Percentiles rank a stretch among this genome's conserved stretches.
These are phyloP conservation scores for Phialocephala subalpina DNA, from an alignment of 2,329 filamentous ascomycete genomes.

Conservation along the genomic window DNA sequence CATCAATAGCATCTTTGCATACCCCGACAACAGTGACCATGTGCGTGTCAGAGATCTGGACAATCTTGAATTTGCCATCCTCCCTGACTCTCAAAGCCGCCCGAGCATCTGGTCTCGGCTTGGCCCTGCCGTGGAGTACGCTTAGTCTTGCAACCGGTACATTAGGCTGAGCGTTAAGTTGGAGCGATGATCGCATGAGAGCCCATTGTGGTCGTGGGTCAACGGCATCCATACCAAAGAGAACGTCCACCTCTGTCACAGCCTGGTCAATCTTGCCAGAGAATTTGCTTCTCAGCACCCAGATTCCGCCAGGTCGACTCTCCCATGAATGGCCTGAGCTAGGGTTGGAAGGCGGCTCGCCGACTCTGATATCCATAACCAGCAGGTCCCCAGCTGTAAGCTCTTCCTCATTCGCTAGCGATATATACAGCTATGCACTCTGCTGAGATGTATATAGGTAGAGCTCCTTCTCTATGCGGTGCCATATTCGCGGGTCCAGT, in stretches of 20 bases:
- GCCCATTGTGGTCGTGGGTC: conserved; percentile 85
- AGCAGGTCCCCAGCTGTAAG: conserved; percentile 63
- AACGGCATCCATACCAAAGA: conserved; percentile 77
- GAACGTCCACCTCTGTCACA: conserved; percentile 71
- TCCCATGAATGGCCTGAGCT: conserved; percentile 64
- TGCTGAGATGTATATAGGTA: conserved; percentile 69
- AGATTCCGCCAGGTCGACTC: conserved; percentile 67
- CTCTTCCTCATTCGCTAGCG: conserved; percentile 72
- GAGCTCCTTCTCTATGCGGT: conserved; percentile 73
- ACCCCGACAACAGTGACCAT: conserved; percentile 84
- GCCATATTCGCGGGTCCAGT: conserved; percentile 54
- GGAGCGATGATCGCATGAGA: conserved; percentile 47
- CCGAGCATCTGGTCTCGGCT: conserved; percentile 55
- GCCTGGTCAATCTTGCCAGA: conserved; percentile 55
- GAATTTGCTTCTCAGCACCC: conserved; percentile 58
- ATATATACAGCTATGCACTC: conserved; percentile 71
- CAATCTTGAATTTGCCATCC: conserved; percentile 92
- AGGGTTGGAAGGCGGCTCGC: conserved; percentile 63
- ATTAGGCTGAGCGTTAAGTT: conserved; percentile 44
- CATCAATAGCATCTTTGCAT: conserved; percentile 80
- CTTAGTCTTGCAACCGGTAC: conserved; percentile 48
- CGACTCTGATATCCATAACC: conserved; percentile 68
- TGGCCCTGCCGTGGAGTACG: conserved; percentile 62
- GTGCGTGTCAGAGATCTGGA: conserved; percentile 93
- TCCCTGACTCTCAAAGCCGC: conserved; percentile 69